Evolutionary conservation across 805 yeast species (phyloP), one percentile per base, ranked within the genome.

Genomic region (Kodamaea jinghongensis): DNA sequence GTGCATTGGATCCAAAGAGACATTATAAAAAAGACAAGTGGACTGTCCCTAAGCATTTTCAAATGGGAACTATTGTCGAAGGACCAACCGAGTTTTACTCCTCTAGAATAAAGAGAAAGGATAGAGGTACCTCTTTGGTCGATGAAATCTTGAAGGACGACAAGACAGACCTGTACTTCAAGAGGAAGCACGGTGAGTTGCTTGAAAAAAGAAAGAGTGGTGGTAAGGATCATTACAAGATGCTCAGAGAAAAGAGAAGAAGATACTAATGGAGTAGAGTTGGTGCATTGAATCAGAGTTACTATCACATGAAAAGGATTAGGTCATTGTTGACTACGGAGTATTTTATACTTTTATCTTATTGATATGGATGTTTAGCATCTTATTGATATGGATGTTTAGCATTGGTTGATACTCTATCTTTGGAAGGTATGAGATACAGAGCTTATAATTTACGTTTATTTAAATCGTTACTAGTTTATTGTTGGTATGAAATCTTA

Each of bases 1-100:
- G 85, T 41, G 96, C 89, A 7, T 71, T 93, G 46, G 98, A 93
- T 58, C 98, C 97, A 6, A 93, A 93, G 65, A 77, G 97, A 52
- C 96, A 88, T 63, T 93, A 93, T 65, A 88, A 86, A 63, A 87
- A 86, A 59, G 93, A 84, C 43, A 80, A 80, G 45, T 83, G 89
- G 84, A 73, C 71, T 36, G 71, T 74, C 6, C 91, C 95, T 33
- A 86, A 85, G 53, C 78, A 72, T 48, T 89, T 93, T 59, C 93
- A 91, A 43, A 76, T 86, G 51, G 99, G 99, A 11, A 89, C 96
- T 0, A 77, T 93, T 27, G 63, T 90, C 17, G 93, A 85, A 51
- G 91, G 89, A 31, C 79, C 82, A 47, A 73, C 86, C 2, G 97
- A 91, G 57, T 87, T 73, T 60, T 86, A 72, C 65, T 76, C 81